Percentiles rank a stretch among this genome's conserved stretches.
Evolutionary conservation across 768 basidiomycete species (phyloP).

Genomic region (Amanita fuliginea): DNA sequence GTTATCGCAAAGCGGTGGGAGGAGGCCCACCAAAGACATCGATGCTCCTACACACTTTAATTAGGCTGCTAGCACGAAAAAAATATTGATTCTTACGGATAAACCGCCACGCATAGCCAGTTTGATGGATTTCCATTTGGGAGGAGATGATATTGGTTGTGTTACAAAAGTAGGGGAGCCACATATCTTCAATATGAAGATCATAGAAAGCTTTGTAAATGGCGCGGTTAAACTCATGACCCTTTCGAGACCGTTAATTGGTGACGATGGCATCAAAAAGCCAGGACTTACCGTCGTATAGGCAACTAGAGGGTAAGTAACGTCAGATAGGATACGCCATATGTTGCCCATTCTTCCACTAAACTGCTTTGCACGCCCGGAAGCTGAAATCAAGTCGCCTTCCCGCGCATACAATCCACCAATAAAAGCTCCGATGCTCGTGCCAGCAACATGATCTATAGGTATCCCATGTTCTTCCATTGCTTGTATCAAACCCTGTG

Average conservation of each 20-base stretch:
- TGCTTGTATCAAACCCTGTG: conserved; percentile 83
- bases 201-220: conserved; percentile 96
- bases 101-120: conserved; percentile 97
- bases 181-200: conserved; percentile 95
- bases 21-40: conserved; percentile 92
- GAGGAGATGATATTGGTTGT: conserved; percentile 96
- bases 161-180: conserved; percentile 97
- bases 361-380: conserved; percentile 86
- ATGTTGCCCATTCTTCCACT: conserved; percentile 87
- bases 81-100: conserved; percentile 43
- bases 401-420: conserved; percentile 94
- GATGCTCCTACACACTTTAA: conserved; percentile 57
- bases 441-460: conserved; percentile 87
- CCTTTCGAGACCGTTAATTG: conserved; percentile 31
- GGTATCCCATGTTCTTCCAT: conserved; percentile 88
- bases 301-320: conserved; percentile 85
- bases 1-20: conserved; percentile 92
- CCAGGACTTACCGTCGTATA: conserved; percentile 64
- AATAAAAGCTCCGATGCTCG: conserved; percentile 87
- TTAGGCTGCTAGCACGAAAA: conserved; percentile 4
- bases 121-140: conserved; percentile 94
- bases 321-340: conserved; percentile 88
- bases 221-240: conserved; percentile 89
- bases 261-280: conserved; percentile 1
- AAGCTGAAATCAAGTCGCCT: conserved; percentile 77